These are phyloP conservation scores for Wickerhamomyces hampshirensis DNA, from an alignment of 805 yeast genomes.

Conservation along the genomic window DNA sequence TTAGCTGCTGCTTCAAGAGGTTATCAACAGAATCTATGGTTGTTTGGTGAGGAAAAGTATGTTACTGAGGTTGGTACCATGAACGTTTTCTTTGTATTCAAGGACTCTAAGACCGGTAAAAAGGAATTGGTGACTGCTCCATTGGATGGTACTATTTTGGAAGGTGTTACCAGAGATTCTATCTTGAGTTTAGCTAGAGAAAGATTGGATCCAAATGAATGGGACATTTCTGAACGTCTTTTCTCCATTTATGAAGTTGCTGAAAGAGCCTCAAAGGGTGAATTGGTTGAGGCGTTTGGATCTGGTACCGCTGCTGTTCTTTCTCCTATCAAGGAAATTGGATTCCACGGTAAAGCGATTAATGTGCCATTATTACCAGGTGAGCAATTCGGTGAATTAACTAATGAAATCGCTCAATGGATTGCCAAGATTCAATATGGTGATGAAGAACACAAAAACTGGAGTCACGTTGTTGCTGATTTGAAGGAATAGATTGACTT, in stretches of 20 bases:
- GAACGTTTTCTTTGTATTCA: constrained; percentile 89
- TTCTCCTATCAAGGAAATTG: constrained; percentile 85
- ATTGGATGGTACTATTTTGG: constrained; percentile 92
- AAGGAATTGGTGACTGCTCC: constrained; percentile 95
- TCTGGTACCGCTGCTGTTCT: constrained; percentile 98
- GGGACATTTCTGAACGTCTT: constrained; percentile 82
- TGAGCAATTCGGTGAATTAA: constrained; percentile 72
- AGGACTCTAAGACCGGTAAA: constrained; percentile 69
- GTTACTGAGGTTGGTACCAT: constrained; percentile 97
- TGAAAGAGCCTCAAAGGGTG: constrained; percentile 73
- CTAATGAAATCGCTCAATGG: constrained; percentile 79
- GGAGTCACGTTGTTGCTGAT: constrained; percentile 36
- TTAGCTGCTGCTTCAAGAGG: constrained; percentile 87
- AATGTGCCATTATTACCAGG: constrained; percentile 77
- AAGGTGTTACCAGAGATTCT: constrained; percentile 95
- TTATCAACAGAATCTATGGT: constrained; percentile 94
- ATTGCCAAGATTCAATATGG: constrained; percentile 90
- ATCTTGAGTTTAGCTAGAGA: constrained; percentile 72
- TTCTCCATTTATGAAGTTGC: constrained; percentile 76
- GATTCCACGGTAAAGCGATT: constrained; percentile 70
- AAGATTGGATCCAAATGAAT: constrained; percentile 67
- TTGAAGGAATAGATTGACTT: constrained; percentile 6
- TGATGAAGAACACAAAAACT: constrained; percentile 56
- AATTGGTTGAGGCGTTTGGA: constrained; percentile 91
- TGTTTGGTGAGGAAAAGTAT: constrained; percentile 82